Conservation (phyloP, 352 stramenopile species). For the Peronospora destructor region DNA sequence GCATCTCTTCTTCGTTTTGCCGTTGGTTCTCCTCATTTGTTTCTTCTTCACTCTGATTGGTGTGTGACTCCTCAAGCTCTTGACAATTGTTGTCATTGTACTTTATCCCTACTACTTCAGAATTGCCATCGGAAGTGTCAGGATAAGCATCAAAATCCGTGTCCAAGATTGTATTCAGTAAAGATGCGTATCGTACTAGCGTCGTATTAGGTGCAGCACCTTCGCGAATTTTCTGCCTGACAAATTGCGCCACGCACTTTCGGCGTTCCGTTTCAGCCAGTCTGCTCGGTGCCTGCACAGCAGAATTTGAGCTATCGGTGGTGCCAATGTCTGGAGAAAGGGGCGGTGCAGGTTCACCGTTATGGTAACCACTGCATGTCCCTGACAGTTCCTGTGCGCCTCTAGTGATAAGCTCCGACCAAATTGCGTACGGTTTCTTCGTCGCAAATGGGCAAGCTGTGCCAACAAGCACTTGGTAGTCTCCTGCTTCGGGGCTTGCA, state of each 20-base stretch:
- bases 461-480: conserved; percentile 56
- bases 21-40: conserved; percentile 11
- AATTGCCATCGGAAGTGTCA: conserved; percentile 23
- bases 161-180: conserved; percentile 63
- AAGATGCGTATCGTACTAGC: conserved; percentile 42
- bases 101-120: conserved; percentile 5
- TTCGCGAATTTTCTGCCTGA: conserved; percentile 54
- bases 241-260: conserved; percentile 50
- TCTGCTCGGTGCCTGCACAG: conserved; percentile 13
- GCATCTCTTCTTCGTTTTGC: conserved; percentile 22
- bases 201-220: conserved; percentile 65
- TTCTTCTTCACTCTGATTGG: conserved; percentile 29
- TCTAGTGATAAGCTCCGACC: conserved; percentile 71
- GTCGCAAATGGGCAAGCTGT: conserved; percentile 70
- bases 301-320: conserved; percentile 6
- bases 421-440: conserved; percentile 76
- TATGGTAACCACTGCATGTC: not conserved
- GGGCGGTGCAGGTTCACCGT: conserved; percentile 14
- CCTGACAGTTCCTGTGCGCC: conserved; percentile 34
- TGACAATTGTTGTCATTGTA: conserved; percentile 3
- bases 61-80: not conserved
- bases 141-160: conserved; percentile 60
- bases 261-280: conserved; percentile 33
- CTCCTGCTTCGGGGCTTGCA: conserved; percentile 34
- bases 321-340: conserved; percentile 19